Evolutionary conservation across 306 rosid species (phyloP).

Genomic region (Inga leiocalycina): DNA sequence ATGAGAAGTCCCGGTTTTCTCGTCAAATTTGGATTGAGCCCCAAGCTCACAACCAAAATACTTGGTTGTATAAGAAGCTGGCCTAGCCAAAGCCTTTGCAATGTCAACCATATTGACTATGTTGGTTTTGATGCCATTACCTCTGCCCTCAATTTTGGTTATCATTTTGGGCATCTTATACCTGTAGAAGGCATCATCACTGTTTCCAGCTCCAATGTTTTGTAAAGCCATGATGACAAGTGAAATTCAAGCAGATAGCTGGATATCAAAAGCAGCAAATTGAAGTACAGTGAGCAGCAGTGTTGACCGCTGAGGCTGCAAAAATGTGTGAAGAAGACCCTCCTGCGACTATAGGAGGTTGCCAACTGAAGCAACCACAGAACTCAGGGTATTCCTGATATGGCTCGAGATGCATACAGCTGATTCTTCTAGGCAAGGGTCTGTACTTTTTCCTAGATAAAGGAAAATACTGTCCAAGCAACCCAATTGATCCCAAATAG

Average conservation of each 20-base stretch:
- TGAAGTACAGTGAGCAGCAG: conserved; percentile 13
- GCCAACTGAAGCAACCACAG: conserved; percentile 45
- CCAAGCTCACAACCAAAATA: conserved; percentile 75
- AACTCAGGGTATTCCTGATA: conserved; percentile 45
- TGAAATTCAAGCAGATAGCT: conserved; percentile 2
- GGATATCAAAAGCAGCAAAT: conserved; percentile 30
- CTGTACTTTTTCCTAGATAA: conserved; percentile 56
- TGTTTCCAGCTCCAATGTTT: conserved; percentile 70
- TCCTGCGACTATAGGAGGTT: conserved; percentile 30
- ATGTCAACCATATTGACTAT: conserved; percentile 74
- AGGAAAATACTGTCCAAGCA: conserved; percentile 64
- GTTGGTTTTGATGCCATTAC: conserved; percentile 75
- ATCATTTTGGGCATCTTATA: conserved; percentile 78
- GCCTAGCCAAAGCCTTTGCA: conserved; percentile 73
- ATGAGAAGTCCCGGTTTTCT: conserved; percentile 65
- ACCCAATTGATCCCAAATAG: conserved; percentile 61
- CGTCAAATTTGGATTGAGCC: conserved; percentile 72
- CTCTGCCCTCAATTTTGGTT: conserved; percentile 76
- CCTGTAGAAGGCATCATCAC: conserved; percentile 78
- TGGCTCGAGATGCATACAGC: conserved; percentile 64
- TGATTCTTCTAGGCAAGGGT: conserved; percentile 30
- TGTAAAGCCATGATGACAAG: conserved; percentile 59
- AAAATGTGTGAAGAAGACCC: conserved; percentile 35
- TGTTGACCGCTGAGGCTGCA: background rate
- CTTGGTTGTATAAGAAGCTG: conserved; percentile 66